Evolutionary conservation across 2,329 filamentous ascomycete genomes (phyloP), one percentile per base, ranked within the genome.

Genomic region (Epichloe gansuensis): DNA sequence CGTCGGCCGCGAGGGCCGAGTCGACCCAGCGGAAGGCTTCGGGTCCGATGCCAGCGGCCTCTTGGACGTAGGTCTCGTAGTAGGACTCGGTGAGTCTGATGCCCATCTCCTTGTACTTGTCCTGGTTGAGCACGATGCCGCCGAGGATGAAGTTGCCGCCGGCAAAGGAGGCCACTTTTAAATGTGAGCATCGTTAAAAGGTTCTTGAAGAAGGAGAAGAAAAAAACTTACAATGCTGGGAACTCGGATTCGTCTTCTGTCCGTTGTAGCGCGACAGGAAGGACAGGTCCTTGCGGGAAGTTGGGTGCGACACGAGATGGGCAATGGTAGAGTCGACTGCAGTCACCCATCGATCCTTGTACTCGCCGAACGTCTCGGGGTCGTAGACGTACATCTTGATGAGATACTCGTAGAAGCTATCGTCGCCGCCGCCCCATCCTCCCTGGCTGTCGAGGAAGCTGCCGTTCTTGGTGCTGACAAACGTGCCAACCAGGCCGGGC

Each of bases 381-480:
- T 91, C 85, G 65, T 94, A 94, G 52, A 91, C 68, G 61, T 83
- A 94, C 86, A 93, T 91, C 73, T 95, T 95, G 67, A 95, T 84
- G 35, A 95, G 77, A 62, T 94, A 94, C 69, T 94, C 88, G 69
- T 94, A 95, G 69, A 85, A 94, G 44, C 82, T 88, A 66, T 94
- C 88, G 34, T 78, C 78, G 6, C 86, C 85, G 49, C 85, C 88
- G 41, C 80, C 78, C 88, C 88, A 95, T 45, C 86, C 85, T 50
- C 90, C 88, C 2, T 59, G 62, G 25, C 76, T 76, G 62, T 91
- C 80, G 13, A 77, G 59, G 59, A 94, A 91, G 7, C 72, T 61
- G 21, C 89, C 89, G 3, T 78, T 81, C 1, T 70, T 63, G 55
- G 88, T 75, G 58, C 81, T 73, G 41, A 95, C 76, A 47, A 78